phyloP scores from a whole-genome alignment of 371 early-diverging fungal genomes.

The Encephalitozoon intestinalis region DNA sequence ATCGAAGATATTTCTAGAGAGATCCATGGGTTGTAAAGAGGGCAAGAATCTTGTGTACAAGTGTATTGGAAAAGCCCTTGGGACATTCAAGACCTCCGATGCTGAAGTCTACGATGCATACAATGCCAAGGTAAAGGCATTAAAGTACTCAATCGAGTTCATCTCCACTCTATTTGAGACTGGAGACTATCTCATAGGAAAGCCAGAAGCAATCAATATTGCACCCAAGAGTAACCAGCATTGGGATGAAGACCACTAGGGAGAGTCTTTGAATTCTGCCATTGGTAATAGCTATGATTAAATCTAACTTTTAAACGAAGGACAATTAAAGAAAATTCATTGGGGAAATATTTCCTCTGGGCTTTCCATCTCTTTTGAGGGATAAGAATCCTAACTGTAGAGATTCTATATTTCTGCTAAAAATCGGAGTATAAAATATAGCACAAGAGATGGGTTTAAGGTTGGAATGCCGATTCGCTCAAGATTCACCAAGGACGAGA shows the following conservation, averaged over 20 bases:
- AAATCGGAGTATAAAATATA: background rate
- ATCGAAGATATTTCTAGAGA: constrained; percentile 21
- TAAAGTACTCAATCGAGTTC: constrained; percentile 56
- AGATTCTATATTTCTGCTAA: background rate
- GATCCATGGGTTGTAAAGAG: constrained; percentile 18
- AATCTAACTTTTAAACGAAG: background rate
- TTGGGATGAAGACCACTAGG: constrained; percentile 51
- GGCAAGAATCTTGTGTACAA: constrained; percentile 10
- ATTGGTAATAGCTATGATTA: background rate
- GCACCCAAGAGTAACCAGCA: constrained; percentile 25
- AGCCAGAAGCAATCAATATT: constrained; percentile 48
- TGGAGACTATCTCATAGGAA: constrained; percentile 59
- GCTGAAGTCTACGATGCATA: constrained; percentile 47
- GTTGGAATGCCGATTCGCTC: background rate
- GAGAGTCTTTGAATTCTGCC: background rate
- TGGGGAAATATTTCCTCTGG: background rate
- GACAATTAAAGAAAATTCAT: background rate
- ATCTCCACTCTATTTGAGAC: constrained; percentile 49
- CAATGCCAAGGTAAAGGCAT: constrained; percentile 45
- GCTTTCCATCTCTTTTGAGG: too few species aligned
- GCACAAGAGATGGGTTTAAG: background rate
- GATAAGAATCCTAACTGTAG: background rate
- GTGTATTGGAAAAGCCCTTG: constrained; percentile 22
- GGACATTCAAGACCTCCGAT: background rate
- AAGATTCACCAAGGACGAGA: background rate